Evolutionary conservation across 345 rosid species (phyloP), one percentile per base, ranked within the genome.

Genomic region (Capsella bursapastoris): DNA sequence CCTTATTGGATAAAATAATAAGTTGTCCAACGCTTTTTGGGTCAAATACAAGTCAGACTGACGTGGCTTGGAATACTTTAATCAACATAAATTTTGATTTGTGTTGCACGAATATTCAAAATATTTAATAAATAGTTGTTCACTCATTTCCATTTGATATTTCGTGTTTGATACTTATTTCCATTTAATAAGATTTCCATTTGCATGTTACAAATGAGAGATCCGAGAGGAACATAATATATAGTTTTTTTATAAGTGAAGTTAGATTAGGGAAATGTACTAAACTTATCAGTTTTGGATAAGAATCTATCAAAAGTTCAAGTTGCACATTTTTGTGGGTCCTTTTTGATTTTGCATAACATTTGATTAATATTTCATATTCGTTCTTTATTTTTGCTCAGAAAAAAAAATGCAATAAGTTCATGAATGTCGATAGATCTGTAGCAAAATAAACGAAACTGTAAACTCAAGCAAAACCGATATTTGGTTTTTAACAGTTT

Each of bases 1-100:
- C 57, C 57, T 68, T 32, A 2, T 55, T 76, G 70, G 75, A 76
- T 44, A n/a, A 11, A 69, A 57, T 71, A 68, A 27, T 11, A 14
- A 9, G 12, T 45, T 49, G 50, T 73, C 37, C 59, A 61, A 18
- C 48, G n/a, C 65, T 73, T 60, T 78, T 28, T 15, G 29, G 77
- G 65, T 66, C 73, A 67, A 67, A 49, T 78, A 75, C 71, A 61
- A 78, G 74, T 78, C 82, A 73, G 62, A 47, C 18, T 29, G 72
- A 73, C 52, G 78, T 78, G 82, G 64, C 38, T 29, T 16, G 25
- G 71, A 78, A 27, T 40, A 56, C 45, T 27, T 34, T 45, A 28
- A 41, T 61, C 13, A 51, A 50, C 62, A 53, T 14, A 3, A 13
- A 61, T 41, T 40, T 27, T 49, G 48, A 34, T 76, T 13, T 53